Conservation (phyloP, 2,329 filamentous ascomycete genomes). For the Dactylellina leptospora region DNA sequence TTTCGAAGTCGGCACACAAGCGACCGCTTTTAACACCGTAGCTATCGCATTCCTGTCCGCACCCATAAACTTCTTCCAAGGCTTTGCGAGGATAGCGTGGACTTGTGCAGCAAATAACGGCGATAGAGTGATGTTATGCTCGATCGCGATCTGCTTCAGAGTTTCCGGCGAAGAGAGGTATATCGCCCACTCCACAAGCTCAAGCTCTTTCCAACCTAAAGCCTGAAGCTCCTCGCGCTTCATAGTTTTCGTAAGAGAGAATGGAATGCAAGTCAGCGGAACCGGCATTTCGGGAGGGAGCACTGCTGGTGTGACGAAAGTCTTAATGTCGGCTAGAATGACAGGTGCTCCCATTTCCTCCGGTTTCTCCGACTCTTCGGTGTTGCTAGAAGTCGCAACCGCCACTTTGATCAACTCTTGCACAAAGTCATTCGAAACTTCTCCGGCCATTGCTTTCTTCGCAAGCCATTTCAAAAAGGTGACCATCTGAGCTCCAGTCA, state of each 20-base stretch:
- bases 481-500: conserved; percentile 78
- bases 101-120: conserved; percentile 79
- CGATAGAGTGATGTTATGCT: conserved; percentile 75
- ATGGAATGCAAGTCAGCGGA: conserved; percentile 82
- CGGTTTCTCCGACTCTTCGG: conserved; percentile 54
- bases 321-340: conserved; percentile 77
- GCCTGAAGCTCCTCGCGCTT: conserved; percentile 74
- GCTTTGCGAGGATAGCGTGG: conserved; percentile 82
- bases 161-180: conserved; percentile 74
- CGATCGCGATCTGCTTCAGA: conserved; percentile 66
- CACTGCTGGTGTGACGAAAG: conserved; percentile 77
- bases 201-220: conserved; percentile 85
- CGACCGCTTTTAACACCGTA: conserved; percentile 71
- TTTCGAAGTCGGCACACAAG: conserved; percentile 86
- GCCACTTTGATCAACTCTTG: conserved; percentile 79
- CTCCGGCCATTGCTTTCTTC: conserved; percentile 73
- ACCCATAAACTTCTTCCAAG: conserved; percentile 81
- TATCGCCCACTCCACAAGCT: conserved; percentile 83
- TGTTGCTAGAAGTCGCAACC: conserved; percentile 67
- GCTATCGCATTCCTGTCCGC: conserved; percentile 73
- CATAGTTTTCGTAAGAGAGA: conserved; percentile 79
- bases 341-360: conserved; percentile 70
- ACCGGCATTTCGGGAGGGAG: conserved; percentile 84
- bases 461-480: conserved; percentile 87
- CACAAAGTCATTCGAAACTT: conserved; percentile 75